Percentiles rank a stretch among this genome's conserved stretches.
Conservation (phyloP, 352 stramenopile species). For the Globisporangium mamillatum region DNA sequence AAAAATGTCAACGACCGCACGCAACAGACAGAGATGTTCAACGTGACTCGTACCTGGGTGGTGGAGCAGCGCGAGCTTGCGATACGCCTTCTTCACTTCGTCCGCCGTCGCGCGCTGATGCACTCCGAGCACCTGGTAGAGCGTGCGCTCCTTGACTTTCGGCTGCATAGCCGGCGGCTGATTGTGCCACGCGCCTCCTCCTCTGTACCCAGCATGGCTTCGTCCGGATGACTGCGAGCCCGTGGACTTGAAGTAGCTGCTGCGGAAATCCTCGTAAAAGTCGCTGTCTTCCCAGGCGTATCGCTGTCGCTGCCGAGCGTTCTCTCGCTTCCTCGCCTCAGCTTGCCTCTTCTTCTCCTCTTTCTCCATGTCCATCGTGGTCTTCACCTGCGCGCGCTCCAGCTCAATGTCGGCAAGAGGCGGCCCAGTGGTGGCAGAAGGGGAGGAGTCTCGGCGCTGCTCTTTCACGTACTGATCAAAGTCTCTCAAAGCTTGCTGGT, state of each 20-base stretch:
- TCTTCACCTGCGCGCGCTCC: slow-evolving; percentile 50
- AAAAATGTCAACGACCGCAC: neutral
- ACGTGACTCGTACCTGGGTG: slow-evolving; percentile 60
- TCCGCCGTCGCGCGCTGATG: slow-evolving; percentile 45
- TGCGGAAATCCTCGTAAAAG: slow-evolving; percentile 51
- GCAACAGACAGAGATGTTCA: neutral
- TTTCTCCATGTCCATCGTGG: slow-evolving; percentile 40
- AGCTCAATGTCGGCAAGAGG: slow-evolving; percentile 32
- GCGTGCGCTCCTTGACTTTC: slow-evolving; percentile 35
- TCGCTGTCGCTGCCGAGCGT: slow-evolving; percentile 20
- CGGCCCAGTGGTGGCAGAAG: neutral
- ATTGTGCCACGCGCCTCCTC: neutral
- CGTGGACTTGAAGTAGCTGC: slow-evolving; percentile 18
- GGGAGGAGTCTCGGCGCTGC: slow-evolving; percentile 24
- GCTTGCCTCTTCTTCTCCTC: slow-evolving; percentile 36
- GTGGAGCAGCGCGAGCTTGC: slow-evolving; percentile 83
- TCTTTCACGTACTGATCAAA: slow-evolving; percentile 72
- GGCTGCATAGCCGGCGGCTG: neutral
- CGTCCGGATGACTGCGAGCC: neutral
- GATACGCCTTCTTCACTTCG: slow-evolving; percentile 90
- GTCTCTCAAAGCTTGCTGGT: slow-evolving; percentile 59
- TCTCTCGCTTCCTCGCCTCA: slow-evolving; percentile 44
- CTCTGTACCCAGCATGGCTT: neutral
- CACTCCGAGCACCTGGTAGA: slow-evolving; percentile 84
- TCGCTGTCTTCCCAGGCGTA: slow-evolving; percentile 49